phyloP scores from a whole-genome alignment of 805 yeast genomes.

The Nakazawaea holstii region DNA sequence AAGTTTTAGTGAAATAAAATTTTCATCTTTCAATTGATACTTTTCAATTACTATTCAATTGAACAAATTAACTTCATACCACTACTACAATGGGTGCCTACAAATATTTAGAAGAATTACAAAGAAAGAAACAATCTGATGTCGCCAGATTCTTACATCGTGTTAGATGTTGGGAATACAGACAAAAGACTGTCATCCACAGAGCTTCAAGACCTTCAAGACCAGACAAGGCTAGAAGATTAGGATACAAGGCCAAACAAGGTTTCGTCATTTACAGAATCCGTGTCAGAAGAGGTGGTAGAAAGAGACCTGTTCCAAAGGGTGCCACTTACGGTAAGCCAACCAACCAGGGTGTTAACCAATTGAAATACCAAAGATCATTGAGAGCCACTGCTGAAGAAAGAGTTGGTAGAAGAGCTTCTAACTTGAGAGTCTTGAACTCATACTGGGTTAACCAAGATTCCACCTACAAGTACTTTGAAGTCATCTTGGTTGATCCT shows the following conservation, averaged over 20 bases:
- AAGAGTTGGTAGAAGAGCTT: conserved; percentile 98
- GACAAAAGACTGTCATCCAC: conserved; percentile 98
- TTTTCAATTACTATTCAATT: background rate
- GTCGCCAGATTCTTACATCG: conserved; percentile 97
- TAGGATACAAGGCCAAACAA: conserved; percentile 99
- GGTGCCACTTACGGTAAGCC: conserved; percentile 99
- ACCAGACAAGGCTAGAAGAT: conserved; percentile 99
- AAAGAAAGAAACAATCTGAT: conserved; percentile 99
- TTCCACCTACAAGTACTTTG: conserved; percentile 98
- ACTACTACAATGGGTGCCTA: conserved; percentile 86
- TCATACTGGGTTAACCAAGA: conserved; percentile 99
- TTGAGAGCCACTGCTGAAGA: conserved; percentile 98
- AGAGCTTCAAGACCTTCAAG: conserved; percentile 98
- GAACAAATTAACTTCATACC: background rate
- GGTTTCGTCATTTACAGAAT: conserved; percentile 98
- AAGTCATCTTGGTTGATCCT: conserved; percentile 97
- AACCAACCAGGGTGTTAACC: conserved; percentile 99
- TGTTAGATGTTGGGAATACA: conserved; percentile 99
- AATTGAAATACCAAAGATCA: conserved; percentile 98
- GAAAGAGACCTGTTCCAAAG: conserved; percentile 99
- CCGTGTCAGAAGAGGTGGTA: conserved; percentile 99
- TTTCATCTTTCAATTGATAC: background rate
- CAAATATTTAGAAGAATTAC: conserved; percentile 98
- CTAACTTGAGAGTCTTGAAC: conserved; percentile 99
- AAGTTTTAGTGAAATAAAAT: conserved; percentile 27